These are phyloP conservation scores for Pestalotiopsis sp. DNA, from an alignment of 2,329 filamentous ascomycete genomes.

Conservation along the genomic window DNA sequence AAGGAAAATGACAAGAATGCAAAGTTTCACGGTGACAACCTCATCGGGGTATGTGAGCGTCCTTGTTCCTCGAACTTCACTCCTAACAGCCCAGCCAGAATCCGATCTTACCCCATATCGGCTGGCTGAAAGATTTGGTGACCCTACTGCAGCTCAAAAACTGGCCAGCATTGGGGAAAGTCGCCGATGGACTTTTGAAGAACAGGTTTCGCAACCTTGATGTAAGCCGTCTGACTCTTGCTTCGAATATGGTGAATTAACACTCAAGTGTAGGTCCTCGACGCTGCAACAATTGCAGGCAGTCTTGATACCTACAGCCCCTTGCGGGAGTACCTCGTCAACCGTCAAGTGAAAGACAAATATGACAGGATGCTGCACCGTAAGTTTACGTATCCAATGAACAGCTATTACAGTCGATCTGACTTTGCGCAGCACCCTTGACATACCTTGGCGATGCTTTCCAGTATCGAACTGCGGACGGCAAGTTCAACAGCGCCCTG, in stretches of 20 bases:
- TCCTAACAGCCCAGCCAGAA: background rate
- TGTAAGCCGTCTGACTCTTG: background rate
- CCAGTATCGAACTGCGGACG: slow-evolving; percentile 34
- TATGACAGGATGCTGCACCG: background rate
- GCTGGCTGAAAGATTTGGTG: background rate
- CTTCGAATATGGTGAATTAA: background rate
- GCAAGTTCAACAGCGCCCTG: slow-evolving; percentile 57
- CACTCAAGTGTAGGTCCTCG: background rate
- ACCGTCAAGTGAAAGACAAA: background rate
- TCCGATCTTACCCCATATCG: background rate
- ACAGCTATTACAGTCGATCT: background rate
- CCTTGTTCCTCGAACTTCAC: background rate
- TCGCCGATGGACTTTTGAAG: background rate
- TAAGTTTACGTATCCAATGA: background rate
- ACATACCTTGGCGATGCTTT: background rate
- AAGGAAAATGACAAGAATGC: background rate
- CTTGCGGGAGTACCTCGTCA: background rate
- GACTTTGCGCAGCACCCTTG: background rate
- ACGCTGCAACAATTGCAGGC: background rate
- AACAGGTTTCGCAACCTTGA: background rate
- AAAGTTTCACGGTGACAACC: background rate
- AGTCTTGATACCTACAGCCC: background rate
- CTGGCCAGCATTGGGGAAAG: background rate
- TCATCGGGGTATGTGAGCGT: background rate
- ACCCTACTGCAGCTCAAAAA: background rate